Evolutionary conservation across 1,284 basidiomycete genomes (phyloP), one percentile per base, ranked within the genome.

Genomic region (Entoloma clypeatum): DNA sequence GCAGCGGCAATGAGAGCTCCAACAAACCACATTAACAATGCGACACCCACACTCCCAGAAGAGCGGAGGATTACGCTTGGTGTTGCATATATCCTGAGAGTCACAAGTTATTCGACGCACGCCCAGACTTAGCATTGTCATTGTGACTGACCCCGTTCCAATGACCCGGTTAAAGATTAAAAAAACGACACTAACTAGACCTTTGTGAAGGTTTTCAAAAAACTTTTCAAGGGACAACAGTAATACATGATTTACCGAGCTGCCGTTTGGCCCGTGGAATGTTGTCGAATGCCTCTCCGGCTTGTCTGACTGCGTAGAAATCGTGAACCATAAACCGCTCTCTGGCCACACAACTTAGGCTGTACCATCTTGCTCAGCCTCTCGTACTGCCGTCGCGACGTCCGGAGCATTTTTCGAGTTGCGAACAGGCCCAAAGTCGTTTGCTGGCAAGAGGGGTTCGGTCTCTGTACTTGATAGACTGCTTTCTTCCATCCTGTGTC

Each of bases 101-200:
- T n/a, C n/a, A n/a, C n/a, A n/a, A n/a, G n/a, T n/a, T n/a, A n/a
- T n/a, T n/a, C n/a, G n/a, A n/a, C n/a, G n/a, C n/a, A n/a, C n/a
- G n/a, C n/a, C n/a, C n/a, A n/a, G n/a, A n/a, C n/a, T n/a, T n/a
- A n/a, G n/a, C n/a, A n/a, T n/a, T n/a, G n/a, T n/a, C n/a, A n/a
- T n/a, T n/a, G n/a, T n/a, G n/a, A 56, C 65, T 23, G 50, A 82
- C 80, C 85, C 85, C 11, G 83, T 80, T n/a, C 86, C 85, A 25
- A 88, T 80, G 14, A 86, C 71, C 13, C 84, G 74, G 53, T 89
- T 89, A 60, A 86, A 84, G 26, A 88, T 81, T 17, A 89, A 69
- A 49, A 81, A 81, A 6, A 79, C 60, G 1, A 81, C 78, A 43
- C 79, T 85, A 24, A 72, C 57, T 3, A 79, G 48, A 3, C 80